These are phyloP conservation scores for Exophiala oligosperma DNA, from an alignment of 2,329 filamentous ascomycete species.

Conservation along the genomic window DNA sequence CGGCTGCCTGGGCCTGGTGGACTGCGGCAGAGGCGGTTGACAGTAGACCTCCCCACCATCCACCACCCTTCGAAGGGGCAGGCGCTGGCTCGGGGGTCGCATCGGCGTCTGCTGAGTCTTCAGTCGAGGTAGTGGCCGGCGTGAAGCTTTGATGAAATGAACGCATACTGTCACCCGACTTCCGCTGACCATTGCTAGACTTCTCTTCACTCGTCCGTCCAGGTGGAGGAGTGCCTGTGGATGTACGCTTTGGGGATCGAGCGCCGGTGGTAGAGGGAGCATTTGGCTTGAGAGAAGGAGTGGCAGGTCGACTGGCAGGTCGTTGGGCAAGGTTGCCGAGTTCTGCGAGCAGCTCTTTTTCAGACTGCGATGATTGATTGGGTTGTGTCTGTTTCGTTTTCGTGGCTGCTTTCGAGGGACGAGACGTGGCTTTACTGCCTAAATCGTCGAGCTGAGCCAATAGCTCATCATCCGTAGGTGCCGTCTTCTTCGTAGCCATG, in stretches of 20 bases:
- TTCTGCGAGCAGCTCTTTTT: conserved; percentile 82
- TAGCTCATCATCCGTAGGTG: conserved; percentile 49
- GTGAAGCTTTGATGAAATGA: conserved; percentile 73
- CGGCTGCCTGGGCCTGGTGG: conserved; percentile 88
- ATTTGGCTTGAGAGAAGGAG: conserved; percentile 63
- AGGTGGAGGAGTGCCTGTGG: conserved; percentile 50
- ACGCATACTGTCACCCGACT: conserved; percentile 74
- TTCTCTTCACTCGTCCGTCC: conserved; percentile 67
- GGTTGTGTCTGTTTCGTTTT: conserved; percentile 24
- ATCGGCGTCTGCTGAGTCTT: conserved; percentile 41
- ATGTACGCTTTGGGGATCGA: conserved; percentile 54
- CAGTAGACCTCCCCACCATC: conserved; percentile 87
- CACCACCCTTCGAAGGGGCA: conserved; percentile 61
- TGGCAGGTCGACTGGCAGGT: conserved; percentile 72
- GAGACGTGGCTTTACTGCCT: conserved; percentile 37
- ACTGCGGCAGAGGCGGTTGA: conserved; percentile 72
- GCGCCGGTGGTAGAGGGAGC: conserved; percentile 53
- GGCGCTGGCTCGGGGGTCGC: conserved; percentile 61
- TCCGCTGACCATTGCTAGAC: conserved; percentile 52
- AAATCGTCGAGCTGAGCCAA: conserved; percentile 52
- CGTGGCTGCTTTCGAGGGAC: conserved; percentile 35
- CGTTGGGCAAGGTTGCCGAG: conserved; percentile 78
- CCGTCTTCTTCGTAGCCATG: conserved; percentile 34
- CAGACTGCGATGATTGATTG: conserved; percentile 35
- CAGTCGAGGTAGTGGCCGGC: conserved; percentile 61